Evolutionary conservation across 2,329 filamentous ascomycete species (phyloP), one percentile per base, ranked within the genome.

Genomic region (Balansia obtecta): DNA sequence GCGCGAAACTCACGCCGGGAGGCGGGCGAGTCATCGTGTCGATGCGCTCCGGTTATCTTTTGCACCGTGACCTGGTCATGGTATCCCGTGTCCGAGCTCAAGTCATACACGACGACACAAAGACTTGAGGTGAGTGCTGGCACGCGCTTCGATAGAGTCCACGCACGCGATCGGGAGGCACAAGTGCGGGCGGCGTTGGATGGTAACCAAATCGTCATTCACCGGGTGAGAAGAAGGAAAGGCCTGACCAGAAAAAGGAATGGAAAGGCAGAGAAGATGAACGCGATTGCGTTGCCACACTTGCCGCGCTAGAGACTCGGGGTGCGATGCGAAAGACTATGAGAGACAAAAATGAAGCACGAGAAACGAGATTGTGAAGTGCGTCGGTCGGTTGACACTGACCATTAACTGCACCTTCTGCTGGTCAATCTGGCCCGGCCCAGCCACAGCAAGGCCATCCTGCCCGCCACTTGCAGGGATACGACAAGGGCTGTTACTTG

Each of bases 1-100:
- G 82, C 71, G 85, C 86, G 76, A 89, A 90, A 72, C 83, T 83
- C 73, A 85, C 83, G 68, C 75, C 74, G 55, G 78, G 75, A 63
- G 82, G 76, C 66, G 83, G 80, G 74, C 86, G 87, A 81, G 87
- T 87, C 85, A 86, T 87, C 72, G 72, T 82, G 75, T 69, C 64
- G 65, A 67, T 68, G 65, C 64, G 68, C 67, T 68, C 68, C 67
- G 70, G 71, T 69, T 73, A 74, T 71, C 70, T 69, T 65, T 70
- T 65, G 70, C 67, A 64, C 71, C 71, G 71, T 70, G 68, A 69
- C 71, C 70, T 71, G 63, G 73, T 73, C 77, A 77, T 80, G 73
- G 72, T 79, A 71, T 71, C 70, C 69, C 65, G 66, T 64, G 63
- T 59, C 54, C 50, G 47, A 56, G 54, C 45, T 54, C 55, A 46